phyloP scores from a whole-genome alignment of 1,139 yeast genomes.

The Wickerhamiella infanticola region DNA sequence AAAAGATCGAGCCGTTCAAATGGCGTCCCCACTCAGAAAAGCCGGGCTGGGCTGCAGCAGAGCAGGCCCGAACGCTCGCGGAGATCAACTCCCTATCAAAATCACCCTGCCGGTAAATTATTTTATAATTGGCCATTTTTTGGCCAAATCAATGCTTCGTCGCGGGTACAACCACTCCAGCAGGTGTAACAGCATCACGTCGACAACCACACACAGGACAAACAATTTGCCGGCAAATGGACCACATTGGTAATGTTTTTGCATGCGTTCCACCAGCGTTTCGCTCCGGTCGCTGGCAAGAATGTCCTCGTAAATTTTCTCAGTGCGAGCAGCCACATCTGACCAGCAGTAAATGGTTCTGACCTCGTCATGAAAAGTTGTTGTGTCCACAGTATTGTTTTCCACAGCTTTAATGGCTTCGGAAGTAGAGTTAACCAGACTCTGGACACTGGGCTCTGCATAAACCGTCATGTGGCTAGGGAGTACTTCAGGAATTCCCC shows the following conservation, averaged over 20 bases:
- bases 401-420: constrained; percentile 47
- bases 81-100: background rate
- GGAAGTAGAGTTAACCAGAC: constrained; percentile 53
- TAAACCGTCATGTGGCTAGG: constrained; percentile 90
- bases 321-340: constrained; percentile 77
- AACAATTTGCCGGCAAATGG: constrained; percentile 73
- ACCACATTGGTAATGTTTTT: constrained; percentile 59
- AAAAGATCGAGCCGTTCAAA: background rate
- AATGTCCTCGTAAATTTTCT: constrained; percentile 50
- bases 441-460: constrained; percentile 75
- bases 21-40: background rate
- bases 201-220: constrained; percentile 65
- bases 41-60: background rate
- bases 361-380: constrained; percentile 63
- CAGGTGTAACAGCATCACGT: constrained; percentile 44
- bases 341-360: constrained; percentile 83
- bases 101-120: background rate
- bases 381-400: constrained; percentile 49
- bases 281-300: constrained; percentile 31
- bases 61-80: background rate
- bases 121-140: constrained; percentile 50
- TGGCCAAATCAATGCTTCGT: constrained; percentile 48
- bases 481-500: constrained; percentile 94
- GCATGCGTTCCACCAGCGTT: constrained; percentile 38
- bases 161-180: constrained; percentile 63